A percentile compares a stretch with the other conserved stretches of the same genome.
Evolutionary conservation across 768 basidiomycete species (phyloP).

Genomic region (Cubamyces lactineus): DNA sequence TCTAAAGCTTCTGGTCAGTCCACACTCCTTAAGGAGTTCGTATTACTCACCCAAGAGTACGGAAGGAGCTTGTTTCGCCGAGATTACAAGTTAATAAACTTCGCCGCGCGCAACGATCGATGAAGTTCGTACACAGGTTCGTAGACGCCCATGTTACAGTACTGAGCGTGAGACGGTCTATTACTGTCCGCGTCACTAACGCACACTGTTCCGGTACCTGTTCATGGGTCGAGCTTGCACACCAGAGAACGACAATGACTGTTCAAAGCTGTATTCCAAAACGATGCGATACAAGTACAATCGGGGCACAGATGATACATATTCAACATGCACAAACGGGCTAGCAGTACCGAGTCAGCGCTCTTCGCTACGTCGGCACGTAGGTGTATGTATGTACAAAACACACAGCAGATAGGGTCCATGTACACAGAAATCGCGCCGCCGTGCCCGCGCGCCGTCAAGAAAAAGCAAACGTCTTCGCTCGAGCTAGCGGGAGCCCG

Average conservation of each 20-base stretch:
- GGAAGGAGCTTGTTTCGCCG: background rate
- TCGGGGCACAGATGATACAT: conserved; percentile 5
- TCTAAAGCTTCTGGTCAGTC: no score
- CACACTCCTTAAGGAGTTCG: background rate
- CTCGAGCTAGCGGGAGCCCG: conserved; percentile 13
- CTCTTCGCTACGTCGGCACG: background rate
- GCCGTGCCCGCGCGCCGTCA: background rate
- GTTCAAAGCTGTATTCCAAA: conserved; percentile 9
- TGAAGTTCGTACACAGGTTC: conserved; percentile 2
- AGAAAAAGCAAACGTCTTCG: conserved; percentile 1
- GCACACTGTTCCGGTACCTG: no score
- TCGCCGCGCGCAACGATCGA: background rate
- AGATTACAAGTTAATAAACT: background rate
- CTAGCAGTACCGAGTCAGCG: background rate
- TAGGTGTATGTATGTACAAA: background rate
- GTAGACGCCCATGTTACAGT: background rate
- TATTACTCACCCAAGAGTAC: no score
- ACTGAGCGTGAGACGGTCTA: background rate
- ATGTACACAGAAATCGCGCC: background rate
- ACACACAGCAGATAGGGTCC: background rate
- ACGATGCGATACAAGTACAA: conserved; percentile 15
- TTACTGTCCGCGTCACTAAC: no score
- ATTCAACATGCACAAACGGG: background rate
- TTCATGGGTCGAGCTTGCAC: no score
- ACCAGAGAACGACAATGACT: no score